Base-by-base conservation (phyloP, 805 yeast species). In the Sugiyamaella lignohabitans region DNA sequence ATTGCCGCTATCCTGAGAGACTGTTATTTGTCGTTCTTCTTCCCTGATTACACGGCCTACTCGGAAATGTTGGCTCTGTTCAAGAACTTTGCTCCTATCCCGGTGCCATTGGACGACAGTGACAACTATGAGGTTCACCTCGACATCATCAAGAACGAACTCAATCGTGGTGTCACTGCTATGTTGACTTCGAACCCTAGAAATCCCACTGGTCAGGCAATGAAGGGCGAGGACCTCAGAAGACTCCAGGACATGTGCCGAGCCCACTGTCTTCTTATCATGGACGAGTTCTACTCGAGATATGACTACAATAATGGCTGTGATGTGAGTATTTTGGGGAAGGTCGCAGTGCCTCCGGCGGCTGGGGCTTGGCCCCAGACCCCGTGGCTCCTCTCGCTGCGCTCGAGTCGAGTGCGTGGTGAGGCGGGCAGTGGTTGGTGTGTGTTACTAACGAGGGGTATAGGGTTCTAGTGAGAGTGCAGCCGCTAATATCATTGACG, bases 11-110 rank as follows among this genome's bases (percentile, higher is more conserved):
- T 78, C 48, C 68, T 78, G 45, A 69, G 74, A 46, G 82, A 78
- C 61, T 77, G 81, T 55, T 78, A 78, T 58, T 61, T 78, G 41
- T 73, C 80, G 21, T 78, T 78, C 60, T 78, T 78, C 59, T 65
- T 78, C 51, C 83, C 83, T 3, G 83, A 78, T 58, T 78, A 78
- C 55, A 78, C 83, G 14, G 83, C 83, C 4, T 78, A 78, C 53
- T 80, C 83, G 18, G 83, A 78, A 58, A 78, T 78, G 83, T 65
- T 78, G 56, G 74, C 80, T 11, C 67, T 78, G 41, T 78, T 78
- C 65, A 78, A 78, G 67, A 78, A 78, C 63, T 78, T 77, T 58
- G 72, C 79, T 1, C 82, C 83, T 3, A 75, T 78, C 43, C 83
- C 83, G 1, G 82, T 78, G 5, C 83, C 83, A 1, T 65, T 78